Percentiles rank a stretch among this genome's conserved stretches.
phyloP scores from a whole-genome alignment of 352 stramenopile genomes.

The Phytophthora vignae region DNA sequence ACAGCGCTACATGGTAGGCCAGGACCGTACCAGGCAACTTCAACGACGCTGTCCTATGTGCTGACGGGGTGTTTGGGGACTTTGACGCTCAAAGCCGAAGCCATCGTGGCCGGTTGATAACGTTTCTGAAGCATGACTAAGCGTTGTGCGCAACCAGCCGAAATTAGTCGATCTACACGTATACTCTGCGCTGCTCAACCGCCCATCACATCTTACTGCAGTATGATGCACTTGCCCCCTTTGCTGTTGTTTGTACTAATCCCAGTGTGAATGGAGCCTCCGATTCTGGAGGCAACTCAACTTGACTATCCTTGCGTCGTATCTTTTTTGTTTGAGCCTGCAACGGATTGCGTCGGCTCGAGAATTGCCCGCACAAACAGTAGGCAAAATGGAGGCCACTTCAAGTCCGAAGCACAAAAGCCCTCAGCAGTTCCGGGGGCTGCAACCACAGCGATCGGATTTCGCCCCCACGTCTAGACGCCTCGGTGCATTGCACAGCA shows the following conservation, averaged over 20 bases:
- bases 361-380: not conserved
- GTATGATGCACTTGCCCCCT: too few species aligned
- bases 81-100: too few species aligned
- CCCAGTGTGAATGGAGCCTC: too few species aligned
- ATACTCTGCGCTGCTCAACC: not conserved
- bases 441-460: too few species aligned
- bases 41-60: not conserved
- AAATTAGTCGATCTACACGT: too few species aligned
- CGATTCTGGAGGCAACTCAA: too few species aligned
- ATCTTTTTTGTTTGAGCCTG: not conserved
- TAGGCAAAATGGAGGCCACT: not conserved
- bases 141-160: too few species aligned
- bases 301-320: not conserved
- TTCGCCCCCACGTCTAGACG: too few species aligned
- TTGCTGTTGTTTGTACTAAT: not conserved
- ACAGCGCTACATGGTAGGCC: not conserved
- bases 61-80: too few species aligned
- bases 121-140: not conserved
- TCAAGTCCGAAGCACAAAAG: not conserved
- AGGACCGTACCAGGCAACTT: not conserved
- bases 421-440: too few species aligned
- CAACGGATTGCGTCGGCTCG: constrained; percentile 1
- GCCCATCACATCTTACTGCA: not conserved
- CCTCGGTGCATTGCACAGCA: too few species aligned
- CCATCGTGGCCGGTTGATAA: too few species aligned